Conservation (phyloP, 805 yeast species). For the Pichia kluyveri region DNA sequence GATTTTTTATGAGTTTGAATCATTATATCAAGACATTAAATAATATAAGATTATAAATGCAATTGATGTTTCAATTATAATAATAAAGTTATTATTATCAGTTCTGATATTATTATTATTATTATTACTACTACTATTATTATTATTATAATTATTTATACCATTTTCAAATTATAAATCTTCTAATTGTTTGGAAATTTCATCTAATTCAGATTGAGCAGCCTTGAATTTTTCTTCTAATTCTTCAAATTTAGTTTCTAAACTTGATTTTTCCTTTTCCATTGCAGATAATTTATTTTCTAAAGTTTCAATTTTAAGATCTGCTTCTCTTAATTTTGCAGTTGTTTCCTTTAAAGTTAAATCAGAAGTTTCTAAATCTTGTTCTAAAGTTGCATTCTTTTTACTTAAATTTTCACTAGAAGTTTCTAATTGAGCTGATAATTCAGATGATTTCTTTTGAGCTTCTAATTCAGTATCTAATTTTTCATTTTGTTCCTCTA, state of each 20-base stretch:
- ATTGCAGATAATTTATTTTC: slow-evolving; percentile 89
- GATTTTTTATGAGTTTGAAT: no score
- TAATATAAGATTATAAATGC: slow-evolving; percentile 14
- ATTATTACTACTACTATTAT: background rate
- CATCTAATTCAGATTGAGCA: slow-evolving; percentile 91
- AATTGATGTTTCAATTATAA: slow-evolving; percentile 8
- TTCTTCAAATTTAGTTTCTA: slow-evolving; percentile 88
- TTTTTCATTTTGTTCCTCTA: slow-evolving; percentile 78
- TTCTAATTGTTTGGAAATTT: slow-evolving; percentile 93
- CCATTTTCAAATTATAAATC: slow-evolving; percentile 32
- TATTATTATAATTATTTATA: background rate
- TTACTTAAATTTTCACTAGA: slow-evolving; percentile 86
- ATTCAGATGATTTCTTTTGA: slow-evolving; percentile 82
- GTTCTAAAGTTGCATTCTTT: slow-evolving; percentile 83
- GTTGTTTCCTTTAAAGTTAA: slow-evolving; percentile 87
- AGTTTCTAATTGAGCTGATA: slow-evolving; percentile 78
- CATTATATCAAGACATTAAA: background rate
- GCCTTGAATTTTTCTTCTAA: slow-evolving; percentile 69
- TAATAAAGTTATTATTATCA: background rate
- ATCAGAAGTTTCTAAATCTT: slow-evolving; percentile 85
- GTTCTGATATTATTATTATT: background rate
- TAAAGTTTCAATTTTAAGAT: slow-evolving; percentile 90
- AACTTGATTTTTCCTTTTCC: slow-evolving; percentile 84
- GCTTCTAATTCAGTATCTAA: slow-evolving; percentile 66
- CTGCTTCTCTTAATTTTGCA: slow-evolving; percentile 89